Evolutionary conservation across 2,329 filamentous ascomycete genomes (phyloP), one percentile per base, ranked within the genome.

Genomic region (Pseudophaeomoniella oleicola): DNA sequence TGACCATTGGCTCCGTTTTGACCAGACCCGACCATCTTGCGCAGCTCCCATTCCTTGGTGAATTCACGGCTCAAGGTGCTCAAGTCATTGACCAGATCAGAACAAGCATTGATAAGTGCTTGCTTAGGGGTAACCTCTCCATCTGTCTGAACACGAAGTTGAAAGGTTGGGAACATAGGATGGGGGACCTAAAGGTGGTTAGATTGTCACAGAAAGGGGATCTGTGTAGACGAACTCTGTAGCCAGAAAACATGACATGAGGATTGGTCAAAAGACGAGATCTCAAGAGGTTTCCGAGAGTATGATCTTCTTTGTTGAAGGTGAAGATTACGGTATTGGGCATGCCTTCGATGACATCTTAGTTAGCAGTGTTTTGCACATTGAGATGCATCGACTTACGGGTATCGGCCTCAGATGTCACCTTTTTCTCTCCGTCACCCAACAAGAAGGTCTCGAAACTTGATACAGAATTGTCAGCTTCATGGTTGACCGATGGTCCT

Each of bases 281-380:
- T 34, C 81, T 74, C 39, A 98, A 71, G 38, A 98, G 71, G 58
- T 98, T 94, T 49, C 80, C 90, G 16, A 98, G 73, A 1, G 88
- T 94, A 62, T 94, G 88, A 50, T 98, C 90, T 59, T 98, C 90
- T 60, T 94, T 96, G 62, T 85, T 84, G 62, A 98, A 78, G 40
- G 84, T 77, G 64, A 98, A 98, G 60, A 94, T 82, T 6, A 85
- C 82, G n/a, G 83, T 86, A 56, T 94, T 93, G 15, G 88, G 84
- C 55, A 93, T 86, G 53, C 85, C 86, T 90, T 40, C 30, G 22
- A 35, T 35, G 5, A 19, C 29, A 34, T 37, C 9, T 19, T 38
- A 27, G 40, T 22, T 19, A 30, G 37, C 29, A 37, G 17, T 13
- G 16, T n/a, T 27, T 32, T 6, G 16, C 13, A 14, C 11, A 17